These are phyloP conservation scores for Phytophthora sp. DNA, from an alignment of 352 stramenopile genomes.

Conservation along the genomic window DNA sequence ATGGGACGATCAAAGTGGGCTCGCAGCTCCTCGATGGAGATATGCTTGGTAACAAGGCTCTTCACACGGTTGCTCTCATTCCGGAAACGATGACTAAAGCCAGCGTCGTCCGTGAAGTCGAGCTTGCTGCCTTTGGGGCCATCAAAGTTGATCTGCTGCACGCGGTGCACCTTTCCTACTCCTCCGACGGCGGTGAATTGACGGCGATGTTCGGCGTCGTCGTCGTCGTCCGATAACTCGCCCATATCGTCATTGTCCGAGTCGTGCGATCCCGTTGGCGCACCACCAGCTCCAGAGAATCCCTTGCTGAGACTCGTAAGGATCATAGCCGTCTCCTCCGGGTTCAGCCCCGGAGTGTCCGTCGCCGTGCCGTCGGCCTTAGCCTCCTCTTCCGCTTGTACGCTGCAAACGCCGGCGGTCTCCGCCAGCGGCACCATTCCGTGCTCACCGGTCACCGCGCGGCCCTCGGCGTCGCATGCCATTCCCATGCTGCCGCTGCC, in stretches of 20 bases:
- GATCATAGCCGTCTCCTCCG: constrained; percentile 88
- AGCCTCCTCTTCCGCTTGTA: constrained; percentile 13
- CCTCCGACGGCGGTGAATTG: constrained; percentile 6
- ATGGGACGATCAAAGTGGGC: constrained; percentile 88
- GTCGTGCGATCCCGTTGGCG: constrained; percentile 10
- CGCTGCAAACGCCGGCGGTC: constrained; percentile 17
- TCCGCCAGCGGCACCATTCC: constrained; percentile 20
- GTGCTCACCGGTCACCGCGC: constrained; percentile 29
- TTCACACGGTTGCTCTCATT: constrained; percentile 90
- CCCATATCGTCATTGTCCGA: constrained; percentile 63
- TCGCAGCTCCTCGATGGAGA: constrained; percentile 86
- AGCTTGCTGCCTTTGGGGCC: constrained; percentile 72
- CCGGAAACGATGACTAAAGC: constrained; percentile 76
- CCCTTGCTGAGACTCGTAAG: constrained; percentile 84
- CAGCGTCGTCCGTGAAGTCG: constrained; percentile 76
- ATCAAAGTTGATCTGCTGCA: constrained; percentile 81
- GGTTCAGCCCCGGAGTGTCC: constrained; percentile 41
- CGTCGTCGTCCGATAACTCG: constrained; percentile 50
- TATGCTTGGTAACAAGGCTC: constrained; percentile 88
- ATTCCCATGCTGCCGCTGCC: constrained; percentile 59
- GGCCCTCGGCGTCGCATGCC: constrained; percentile 64
- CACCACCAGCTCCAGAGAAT: constrained; percentile 27
- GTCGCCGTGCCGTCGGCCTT: constrained; percentile 16
- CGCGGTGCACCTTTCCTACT: constrained; percentile 49
- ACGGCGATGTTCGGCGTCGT: constrained; percentile 28